Base-by-base conservation (phyloP, 2,329 filamentous ascomycete species). In the Pochonia chlamydosporia region DNA sequence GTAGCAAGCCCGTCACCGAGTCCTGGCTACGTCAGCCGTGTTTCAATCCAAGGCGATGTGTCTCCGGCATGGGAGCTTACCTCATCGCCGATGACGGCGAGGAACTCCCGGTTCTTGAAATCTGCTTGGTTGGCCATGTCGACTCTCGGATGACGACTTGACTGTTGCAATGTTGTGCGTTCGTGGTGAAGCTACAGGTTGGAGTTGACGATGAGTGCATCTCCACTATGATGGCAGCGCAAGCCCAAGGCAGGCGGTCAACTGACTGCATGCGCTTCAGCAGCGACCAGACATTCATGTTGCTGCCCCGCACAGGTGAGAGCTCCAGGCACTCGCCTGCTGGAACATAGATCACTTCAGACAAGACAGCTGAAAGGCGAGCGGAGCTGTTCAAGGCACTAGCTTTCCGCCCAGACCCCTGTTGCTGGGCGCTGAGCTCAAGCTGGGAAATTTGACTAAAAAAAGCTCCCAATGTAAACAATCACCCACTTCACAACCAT, bases 41-140 rank as follows among this genome's bases (percentile, higher is more conserved):
- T n/a, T 20, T 35, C 16, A 25, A 43, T 43, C 46, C 14, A 23
- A 18, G n/a, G 42, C 37, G 24, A 24, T 25, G 36, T 16, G 11
- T 25, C 16, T 10, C n/a, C n/a, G n/a, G n/a, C n/a, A n/a, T n/a
- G n/a, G n/a, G n/a, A n/a, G n/a, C 67, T 54, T 64, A 89, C 93
- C 82, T 99, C 93, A 68, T 99, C 93, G 44, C 93, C 93, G 64
- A 99, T 99, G 42, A 99, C 92, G 54, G 93, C 93, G 49, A 99
- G 82, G 65, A 99, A 96, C 71, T 99, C 87, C 61, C 93, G 82
- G 71, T 97, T 90, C 72, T 90, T 85, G 68, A 76, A 85, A 56
- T 82, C 78, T 54, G 75, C 71, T 57, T 78, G 73, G 40, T 72
- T 71, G 49, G 75, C 60, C 73, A 77, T 76, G 37, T 59, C 63